Conservation (phyloP, 805 yeast species). For the Nakazawaea ambrosiae region DNA sequence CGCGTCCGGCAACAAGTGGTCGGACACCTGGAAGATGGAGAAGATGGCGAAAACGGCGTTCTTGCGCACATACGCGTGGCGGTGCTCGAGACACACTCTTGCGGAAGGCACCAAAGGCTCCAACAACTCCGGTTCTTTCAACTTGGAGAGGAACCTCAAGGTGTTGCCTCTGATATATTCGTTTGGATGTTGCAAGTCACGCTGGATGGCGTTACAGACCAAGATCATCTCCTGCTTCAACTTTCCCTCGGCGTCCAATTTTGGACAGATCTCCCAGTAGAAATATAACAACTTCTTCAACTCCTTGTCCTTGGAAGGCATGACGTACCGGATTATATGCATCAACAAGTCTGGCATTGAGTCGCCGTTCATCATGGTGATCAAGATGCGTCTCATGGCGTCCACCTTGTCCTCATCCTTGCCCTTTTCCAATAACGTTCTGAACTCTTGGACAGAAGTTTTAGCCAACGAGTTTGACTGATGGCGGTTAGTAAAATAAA, state of each 20-base stretch:
- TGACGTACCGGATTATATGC: constrained; percentile 94
- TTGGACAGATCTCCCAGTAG: constrained; percentile 98
- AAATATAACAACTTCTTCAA: constrained; percentile 88
- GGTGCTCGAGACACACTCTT: constrained; percentile 84
- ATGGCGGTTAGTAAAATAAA: too few relatives aligned
- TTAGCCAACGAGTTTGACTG: constrained; percentile 42
- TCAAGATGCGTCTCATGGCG: constrained; percentile 83
- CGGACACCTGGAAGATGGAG: constrained; percentile 75
- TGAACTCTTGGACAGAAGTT: constrained; percentile 66
- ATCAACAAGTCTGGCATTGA: constrained; percentile 87
- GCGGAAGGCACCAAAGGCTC: constrained; percentile 95
- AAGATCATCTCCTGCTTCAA: constrained; percentile 97
- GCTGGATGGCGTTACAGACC: constrained; percentile 96
- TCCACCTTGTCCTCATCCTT: constrained; percentile 81
- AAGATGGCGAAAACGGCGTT: constrained; percentile 90
- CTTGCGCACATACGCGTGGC: constrained; percentile 97
- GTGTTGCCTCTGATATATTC: constrained; percentile 96
- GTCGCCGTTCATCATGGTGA: constrained; percentile 87
- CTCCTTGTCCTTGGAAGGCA: constrained; percentile 91
- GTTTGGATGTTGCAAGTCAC: constrained; percentile 96
- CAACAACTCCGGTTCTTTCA: constrained; percentile 86
- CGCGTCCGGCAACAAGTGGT: constrained; percentile 93
- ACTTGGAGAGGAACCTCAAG: constrained; percentile 80
- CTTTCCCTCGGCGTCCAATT: constrained; percentile 79
- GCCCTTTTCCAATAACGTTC: constrained; percentile 76